Conservation (phyloP, 805 yeast genomes). For the Lachancea meyersii region DNA sequence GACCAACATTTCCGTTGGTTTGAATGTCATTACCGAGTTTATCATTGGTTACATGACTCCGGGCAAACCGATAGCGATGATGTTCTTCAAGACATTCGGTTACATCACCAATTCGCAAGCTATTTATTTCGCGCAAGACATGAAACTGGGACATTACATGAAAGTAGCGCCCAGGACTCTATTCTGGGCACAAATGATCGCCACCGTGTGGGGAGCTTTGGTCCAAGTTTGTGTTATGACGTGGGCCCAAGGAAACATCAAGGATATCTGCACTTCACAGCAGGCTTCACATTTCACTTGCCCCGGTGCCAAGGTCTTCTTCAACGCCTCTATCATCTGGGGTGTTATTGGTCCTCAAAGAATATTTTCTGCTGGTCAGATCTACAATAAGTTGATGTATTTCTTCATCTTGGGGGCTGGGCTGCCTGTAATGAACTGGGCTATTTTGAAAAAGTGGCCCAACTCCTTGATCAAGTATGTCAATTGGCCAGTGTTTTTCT, state of each 20-base stretch:
- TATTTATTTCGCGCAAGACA: slow-evolving; percentile 45
- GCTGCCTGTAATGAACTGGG: slow-evolving; percentile 38
- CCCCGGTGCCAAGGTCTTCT: slow-evolving; percentile 41
- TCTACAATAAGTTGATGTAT: slow-evolving; percentile 50
- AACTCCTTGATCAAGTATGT: slow-evolving; percentile 39
- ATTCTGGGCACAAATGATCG: slow-evolving; percentile 45
- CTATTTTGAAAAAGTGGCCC: slow-evolving; percentile 35
- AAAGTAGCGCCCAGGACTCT: slow-evolving; percentile 57
- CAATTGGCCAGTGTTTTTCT: slow-evolving; percentile 60
- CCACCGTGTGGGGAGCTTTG: slow-evolving; percentile 41
- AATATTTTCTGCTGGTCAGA: slow-evolving; percentile 43
- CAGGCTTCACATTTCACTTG: slow-evolving; percentile 46
- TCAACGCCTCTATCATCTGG: slow-evolving; percentile 56
- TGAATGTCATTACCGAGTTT: slow-evolving; percentile 58
- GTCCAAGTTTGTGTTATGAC: slow-evolving; percentile 39
- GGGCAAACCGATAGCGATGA: slow-evolving; percentile 52
- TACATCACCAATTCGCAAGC: slow-evolving; percentile 51
- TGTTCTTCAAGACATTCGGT: slow-evolving; percentile 57
- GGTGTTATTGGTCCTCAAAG: slow-evolving; percentile 58
- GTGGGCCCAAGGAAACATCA: slow-evolving; percentile 37
- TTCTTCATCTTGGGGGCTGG: slow-evolving; percentile 55
- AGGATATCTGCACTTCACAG: slow-evolving; percentile 38
- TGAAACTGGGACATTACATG: slow-evolving; percentile 60
- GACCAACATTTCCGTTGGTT: slow-evolving; percentile 53
- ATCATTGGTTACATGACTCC: slow-evolving; percentile 42